Evolutionary conservation across 2,329 filamentous ascomycete species (phyloP).

Genomic region (Ophiostoma sp.): DNA sequence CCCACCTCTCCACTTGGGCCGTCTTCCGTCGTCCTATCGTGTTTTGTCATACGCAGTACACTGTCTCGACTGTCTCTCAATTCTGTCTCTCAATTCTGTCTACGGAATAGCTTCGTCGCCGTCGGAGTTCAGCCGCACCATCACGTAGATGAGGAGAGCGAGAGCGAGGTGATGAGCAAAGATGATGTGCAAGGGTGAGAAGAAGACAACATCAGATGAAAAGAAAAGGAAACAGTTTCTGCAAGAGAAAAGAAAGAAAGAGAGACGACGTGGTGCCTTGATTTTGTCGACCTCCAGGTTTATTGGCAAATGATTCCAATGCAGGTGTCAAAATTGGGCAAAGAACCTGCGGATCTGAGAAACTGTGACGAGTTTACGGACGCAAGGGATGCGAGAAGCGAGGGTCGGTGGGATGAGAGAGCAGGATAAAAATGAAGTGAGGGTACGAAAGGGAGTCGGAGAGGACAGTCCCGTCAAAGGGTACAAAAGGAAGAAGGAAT

Average conservation of each 20-base stretch:
- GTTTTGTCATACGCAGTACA: not conserved
- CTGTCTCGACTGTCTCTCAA: not conserved
- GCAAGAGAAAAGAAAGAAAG: not conserved
- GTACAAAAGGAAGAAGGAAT: not conserved
- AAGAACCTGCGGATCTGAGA: not conserved
- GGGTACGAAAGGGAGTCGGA: not conserved
- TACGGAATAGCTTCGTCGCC: no score
- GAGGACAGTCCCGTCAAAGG: not conserved
- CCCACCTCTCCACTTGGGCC: not conserved
- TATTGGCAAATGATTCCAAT: not conserved
- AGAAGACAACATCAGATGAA: not conserved
- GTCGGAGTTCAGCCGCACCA: not conserved
- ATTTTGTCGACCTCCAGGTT: not conserved
- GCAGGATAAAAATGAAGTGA: not conserved
- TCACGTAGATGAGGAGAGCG: not conserved
- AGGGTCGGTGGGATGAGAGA: not conserved
- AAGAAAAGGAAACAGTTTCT: not conserved
- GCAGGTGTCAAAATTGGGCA: not conserved
- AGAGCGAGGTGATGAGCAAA: not conserved
- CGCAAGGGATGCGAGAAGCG: constrained; percentile 2
- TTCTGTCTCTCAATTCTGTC: not conserved
- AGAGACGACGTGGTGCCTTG: not conserved
- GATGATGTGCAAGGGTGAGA: not conserved
- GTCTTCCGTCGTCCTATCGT: not conserved
- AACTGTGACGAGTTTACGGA: not conserved